These are phyloP conservation scores for Colletotrichum sp. DNA, from an alignment of 2,329 filamentous ascomycete species.

Conservation along the genomic window DNA sequence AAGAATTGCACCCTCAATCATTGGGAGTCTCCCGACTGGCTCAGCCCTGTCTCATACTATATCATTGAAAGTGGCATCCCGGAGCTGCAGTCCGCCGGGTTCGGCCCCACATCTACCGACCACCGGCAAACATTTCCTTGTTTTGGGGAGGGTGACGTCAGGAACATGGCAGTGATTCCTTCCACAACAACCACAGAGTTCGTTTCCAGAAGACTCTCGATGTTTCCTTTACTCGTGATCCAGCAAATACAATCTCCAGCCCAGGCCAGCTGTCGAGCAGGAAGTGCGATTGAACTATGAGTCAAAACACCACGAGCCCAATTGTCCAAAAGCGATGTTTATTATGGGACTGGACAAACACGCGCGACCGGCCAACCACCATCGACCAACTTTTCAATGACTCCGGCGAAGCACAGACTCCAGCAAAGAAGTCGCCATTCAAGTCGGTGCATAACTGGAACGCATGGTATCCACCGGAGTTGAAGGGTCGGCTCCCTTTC, in stretches of 20 bases:
- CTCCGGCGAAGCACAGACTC: not conserved
- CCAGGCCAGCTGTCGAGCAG: not conserved
- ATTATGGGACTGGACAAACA: slow-evolving; percentile 49
- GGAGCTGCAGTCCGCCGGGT: not conserved
- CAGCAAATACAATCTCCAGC: not conserved
- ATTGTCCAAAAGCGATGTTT: slow-evolving; percentile 37
- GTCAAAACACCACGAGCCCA: not conserved
- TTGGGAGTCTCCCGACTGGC: not conserved
- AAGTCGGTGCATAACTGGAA: slow-evolving; percentile 46
- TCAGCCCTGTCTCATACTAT: not conserved
- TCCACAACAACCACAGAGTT: not conserved
- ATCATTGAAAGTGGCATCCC: not conserved
- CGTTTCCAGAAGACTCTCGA: not conserved
- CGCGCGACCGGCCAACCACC: slow-evolving; percentile 33
- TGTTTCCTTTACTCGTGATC: not conserved
- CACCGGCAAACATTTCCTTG: not conserved
- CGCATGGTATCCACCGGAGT: slow-evolving; percentile 42
- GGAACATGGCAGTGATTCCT: not conserved
- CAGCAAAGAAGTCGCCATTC: slow-evolving; percentile 30
- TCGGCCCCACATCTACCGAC: not conserved
- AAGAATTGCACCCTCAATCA: fast-evolving
- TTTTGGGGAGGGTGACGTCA: not conserved
- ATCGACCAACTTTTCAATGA: slow-evolving; percentile 37
- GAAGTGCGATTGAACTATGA: not conserved
- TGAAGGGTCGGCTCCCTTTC: slow-evolving; percentile 38